Evolutionary conservation across 805 yeast genomes (phyloP).

Genomic region (Zygosaccharomyces kombuchaensis): DNA sequence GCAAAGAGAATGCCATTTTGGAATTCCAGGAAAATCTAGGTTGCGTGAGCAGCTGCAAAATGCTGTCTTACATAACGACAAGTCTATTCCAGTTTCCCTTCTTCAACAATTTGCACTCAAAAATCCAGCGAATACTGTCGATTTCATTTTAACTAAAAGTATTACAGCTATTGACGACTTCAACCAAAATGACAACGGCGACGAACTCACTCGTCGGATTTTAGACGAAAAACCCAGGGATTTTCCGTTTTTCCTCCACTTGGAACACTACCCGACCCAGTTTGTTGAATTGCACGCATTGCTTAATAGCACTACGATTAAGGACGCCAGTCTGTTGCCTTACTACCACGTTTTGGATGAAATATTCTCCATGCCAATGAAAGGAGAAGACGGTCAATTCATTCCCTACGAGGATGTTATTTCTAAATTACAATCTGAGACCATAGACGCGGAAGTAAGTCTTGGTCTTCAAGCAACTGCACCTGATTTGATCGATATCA

Average conservation of each 20-base stretch:
- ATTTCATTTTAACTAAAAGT: conserved; percentile 65
- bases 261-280: conserved; percentile 75
- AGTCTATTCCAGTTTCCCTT: conserved; percentile 68
- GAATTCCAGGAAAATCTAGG: conserved; percentile 54
- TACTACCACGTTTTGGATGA: conserved; percentile 63
- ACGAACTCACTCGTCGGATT: conserved; percentile 28
- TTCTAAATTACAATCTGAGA: conserved; percentile 64
- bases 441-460: conserved; percentile 54
- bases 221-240: conserved; percentile 38
- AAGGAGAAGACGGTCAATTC: conserved; percentile 52
- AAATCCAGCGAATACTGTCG: conserved; percentile 63
- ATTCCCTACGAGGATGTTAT: conserved; percentile 76
- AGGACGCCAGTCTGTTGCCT: conserved; percentile 48
- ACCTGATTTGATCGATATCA: conserved; percentile 61
- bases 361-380: conserved; percentile 68
- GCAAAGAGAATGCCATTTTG: conserved; percentile 49
- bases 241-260: conserved; percentile 67
- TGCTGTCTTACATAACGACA: conserved; percentile 67
- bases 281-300: conserved; percentile 67
- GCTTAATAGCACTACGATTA: conserved; percentile 51
- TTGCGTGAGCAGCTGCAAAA: conserved; percentile 48
- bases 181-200: conserved; percentile 33
- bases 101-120: conserved; percentile 62
- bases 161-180: conserved; percentile 53
- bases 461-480: conserved; percentile 57